Conservation (phyloP, 768 basidiomycete genomes). For the Hygrocybe coccinea region DNA sequence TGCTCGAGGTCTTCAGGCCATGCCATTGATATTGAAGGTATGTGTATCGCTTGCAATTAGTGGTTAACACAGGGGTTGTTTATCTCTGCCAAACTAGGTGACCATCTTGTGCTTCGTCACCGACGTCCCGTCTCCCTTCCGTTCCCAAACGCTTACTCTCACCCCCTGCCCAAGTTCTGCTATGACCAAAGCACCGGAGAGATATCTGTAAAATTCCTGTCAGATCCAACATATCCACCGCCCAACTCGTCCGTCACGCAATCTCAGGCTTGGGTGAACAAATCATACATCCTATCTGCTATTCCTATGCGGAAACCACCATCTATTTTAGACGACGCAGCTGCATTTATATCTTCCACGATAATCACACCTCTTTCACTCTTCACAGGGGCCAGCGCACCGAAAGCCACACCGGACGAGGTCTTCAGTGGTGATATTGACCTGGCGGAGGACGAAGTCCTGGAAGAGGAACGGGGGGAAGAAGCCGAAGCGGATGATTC, state of each 20-base stretch:
- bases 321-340: conserved; percentile 66
- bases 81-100: conserved; percentile 39
- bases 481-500: conserved; percentile 79
- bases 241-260: conserved; percentile 22
- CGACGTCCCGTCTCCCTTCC: conserved; percentile 70
- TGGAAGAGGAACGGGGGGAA: conserved; percentile 74
- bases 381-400: conserved; percentile 37
- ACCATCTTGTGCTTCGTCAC: conserved; percentile 67
- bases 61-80: not conserved
- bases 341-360: conserved; percentile 57
- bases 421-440: conserved; percentile 67
- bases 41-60: conserved; percentile 5
- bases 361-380: conserved; percentile 56
- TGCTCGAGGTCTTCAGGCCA: conserved; percentile 78
- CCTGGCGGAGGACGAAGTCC: conserved; percentile 67
- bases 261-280: conserved; percentile 51
- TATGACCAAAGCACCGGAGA: conserved; percentile 52
- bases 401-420: conserved; percentile 56
- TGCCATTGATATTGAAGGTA: conserved; percentile 77
- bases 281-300: conserved; percentile 58
- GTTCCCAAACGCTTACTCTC: conserved; percentile 73
- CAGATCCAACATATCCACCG: conserved; percentile 60
- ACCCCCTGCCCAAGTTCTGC: conserved; percentile 67
- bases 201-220: conserved; percentile 55
- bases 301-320: conserved; percentile 66